Evolutionary conservation across 805 yeast genomes (phyloP), one percentile per base, ranked within the genome.

Genomic region (Schizosaccharomyces japonicus): DNA sequence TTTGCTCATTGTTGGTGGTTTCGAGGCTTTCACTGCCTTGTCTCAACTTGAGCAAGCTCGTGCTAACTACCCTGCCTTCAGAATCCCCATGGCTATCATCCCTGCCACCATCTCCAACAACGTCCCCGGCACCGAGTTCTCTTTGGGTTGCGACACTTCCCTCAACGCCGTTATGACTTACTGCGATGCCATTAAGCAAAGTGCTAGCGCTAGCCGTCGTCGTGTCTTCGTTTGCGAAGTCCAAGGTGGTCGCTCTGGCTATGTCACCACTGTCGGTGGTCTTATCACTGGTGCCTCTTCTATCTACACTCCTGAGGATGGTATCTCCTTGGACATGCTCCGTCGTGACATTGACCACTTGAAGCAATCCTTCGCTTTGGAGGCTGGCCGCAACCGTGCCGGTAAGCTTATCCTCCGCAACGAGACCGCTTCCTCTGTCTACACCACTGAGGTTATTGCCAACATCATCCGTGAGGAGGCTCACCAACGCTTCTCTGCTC

Each of bases 91-190:
- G 81, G 80, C 81, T 39, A 74, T 82, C 55, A 70, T 90, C 54
- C 98, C 98, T 8, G 87, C 96, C 2, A 90, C 98, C 2, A 82
- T 90, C 53, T 84, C 95, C 15, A 90, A 90, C 66, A 90, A 90
- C 56, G 96, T 90, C 46, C 98, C 99, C n/a, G 99, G 98, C 51
- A 79, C 96, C 1, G 95, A 90, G 63, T 84, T 84, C 63, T 84
- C 95, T 0, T 65, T 90, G 50, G 99, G 99, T 50, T 71, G 84
- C 10, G 98, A 90, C 61, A 90, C 99, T 8, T 92, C 98, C 68
- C 67, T 90, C 68, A 90, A 90, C 64, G 68, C 90, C 7, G 69
- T 90, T 57, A 83, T 84, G 52, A 76, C 79, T 50, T 90, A 90
- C 68, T 87, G 96, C 66, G 99, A 90, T 62, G 83, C 81, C 25